Evolutionary conservation across 2,329 filamentous ascomycete species (phyloP).

Genomic region (Aspergillus fumigatiaffinis): DNA sequence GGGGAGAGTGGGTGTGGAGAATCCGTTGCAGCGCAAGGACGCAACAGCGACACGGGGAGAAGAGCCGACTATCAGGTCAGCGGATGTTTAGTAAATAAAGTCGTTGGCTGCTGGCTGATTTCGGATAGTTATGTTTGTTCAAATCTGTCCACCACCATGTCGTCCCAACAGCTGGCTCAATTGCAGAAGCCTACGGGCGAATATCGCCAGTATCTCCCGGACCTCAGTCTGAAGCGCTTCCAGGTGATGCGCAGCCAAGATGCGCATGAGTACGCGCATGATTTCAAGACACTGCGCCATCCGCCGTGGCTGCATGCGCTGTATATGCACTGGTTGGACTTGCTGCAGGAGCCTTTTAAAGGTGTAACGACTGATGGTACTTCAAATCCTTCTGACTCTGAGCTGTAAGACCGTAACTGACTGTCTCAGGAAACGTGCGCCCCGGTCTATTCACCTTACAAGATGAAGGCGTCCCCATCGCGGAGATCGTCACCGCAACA

Average conservation of each 20-base stretch:
- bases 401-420: too few species aligned
- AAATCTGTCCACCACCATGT: slow-evolving; percentile 2
- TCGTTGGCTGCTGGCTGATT: not conserved
- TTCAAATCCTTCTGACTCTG: too few species aligned
- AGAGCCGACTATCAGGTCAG: too few species aligned
- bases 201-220: slow-evolving; percentile 60
- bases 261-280: slow-evolving; percentile 58
- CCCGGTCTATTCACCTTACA: slow-evolving; percentile 55
- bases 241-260: slow-evolving; percentile 60
- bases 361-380: slow-evolving; percentile 61
- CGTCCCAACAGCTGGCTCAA: not conserved
- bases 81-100: not conserved
- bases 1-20: slow-evolving; percentile 1
- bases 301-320: slow-evolving; percentile 66
- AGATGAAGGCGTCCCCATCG: slow-evolving; percentile 62
- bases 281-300: slow-evolving; percentile 54
- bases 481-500: slow-evolving; percentile 52
- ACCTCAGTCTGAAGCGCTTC: slow-evolving; percentile 60
- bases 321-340: slow-evolving; percentile 55
- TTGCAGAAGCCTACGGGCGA: slow-evolving; percentile 27
- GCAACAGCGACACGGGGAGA: too few species aligned
- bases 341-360: slow-evolving; percentile 62
- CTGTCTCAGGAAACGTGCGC: slow-evolving; percentile 45
- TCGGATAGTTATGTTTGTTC: not conserved
- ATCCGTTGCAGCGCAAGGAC: too few species aligned